A percentile compares a stretch with the other conserved stretches of the same genome.
Conservation (phyloP, 2,329 filamentous ascomycete species). For the Pestalotiopsis sp. region DNA sequence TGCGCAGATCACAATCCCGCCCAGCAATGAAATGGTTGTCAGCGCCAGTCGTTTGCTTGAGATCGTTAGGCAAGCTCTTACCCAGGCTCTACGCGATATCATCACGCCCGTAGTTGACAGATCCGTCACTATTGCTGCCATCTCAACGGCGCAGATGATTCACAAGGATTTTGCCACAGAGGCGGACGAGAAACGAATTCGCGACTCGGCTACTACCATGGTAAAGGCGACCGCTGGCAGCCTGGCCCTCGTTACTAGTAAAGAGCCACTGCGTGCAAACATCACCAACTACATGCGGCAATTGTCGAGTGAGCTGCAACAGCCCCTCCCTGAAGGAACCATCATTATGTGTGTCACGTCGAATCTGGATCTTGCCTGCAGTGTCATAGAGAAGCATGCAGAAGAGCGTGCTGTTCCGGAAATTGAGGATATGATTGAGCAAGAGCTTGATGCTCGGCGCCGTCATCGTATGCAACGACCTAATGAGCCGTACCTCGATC, state of each 20-base stretch:
- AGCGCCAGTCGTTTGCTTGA: conserved; percentile 68
- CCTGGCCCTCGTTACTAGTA: conserved; percentile 94
- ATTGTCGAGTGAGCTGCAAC: conserved; percentile 69
- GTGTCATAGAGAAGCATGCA: conserved; percentile 92
- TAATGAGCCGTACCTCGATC: conserved; percentile 83
- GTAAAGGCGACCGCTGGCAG: conserved; percentile 94
- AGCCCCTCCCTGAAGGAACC: conserved; percentile 87
- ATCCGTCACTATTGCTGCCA: conserved; percentile 96
- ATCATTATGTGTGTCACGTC: conserved; percentile 99
- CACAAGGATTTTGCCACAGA: conserved; percentile 97
- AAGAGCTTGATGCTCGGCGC: conserved; percentile 76
- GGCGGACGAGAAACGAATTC: conserved; percentile 83
- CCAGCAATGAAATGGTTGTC: conserved; percentile 78
- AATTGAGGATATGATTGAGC: conserved; percentile 90
- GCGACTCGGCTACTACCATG: conserved; percentile 87
- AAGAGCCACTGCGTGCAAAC: conserved; percentile 93
- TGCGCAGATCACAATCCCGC: conserved; percentile 78
- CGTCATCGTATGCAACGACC: conserved; percentile 75
- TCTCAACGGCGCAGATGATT: conserved; percentile 93
- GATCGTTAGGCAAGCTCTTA: conserved; percentile 85
- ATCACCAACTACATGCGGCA: conserved; percentile 94
- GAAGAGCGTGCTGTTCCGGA: conserved; percentile 92
- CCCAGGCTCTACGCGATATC: conserved; percentile 90
- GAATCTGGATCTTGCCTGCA: conserved; percentile 91
- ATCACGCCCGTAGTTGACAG: conserved; percentile 97